Evolutionary conservation across 371 early-diverging fungal species (phyloP), one percentile per base, ranked within the genome.

Genomic region (Nosema bombycis): DNA sequence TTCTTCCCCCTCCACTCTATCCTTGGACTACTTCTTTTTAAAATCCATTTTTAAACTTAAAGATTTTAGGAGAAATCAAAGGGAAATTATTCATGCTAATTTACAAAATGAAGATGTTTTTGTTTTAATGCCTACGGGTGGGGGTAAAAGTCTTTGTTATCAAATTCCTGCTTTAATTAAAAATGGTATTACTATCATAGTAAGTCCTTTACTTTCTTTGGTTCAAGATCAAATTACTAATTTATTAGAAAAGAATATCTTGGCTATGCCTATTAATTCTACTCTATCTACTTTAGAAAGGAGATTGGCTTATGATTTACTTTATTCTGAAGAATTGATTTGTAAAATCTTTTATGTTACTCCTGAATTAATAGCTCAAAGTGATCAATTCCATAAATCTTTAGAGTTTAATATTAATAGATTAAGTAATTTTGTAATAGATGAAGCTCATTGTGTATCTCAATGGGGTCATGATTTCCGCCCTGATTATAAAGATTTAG

Each of bases 41-140:
- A 36, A 57, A 14, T 61, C 76, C 28, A 77, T 85, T 46, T 96
- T 96, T 81, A 88, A 89, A 28, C 86, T 96, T 55, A 80, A 89
- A 26, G 86, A 88, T 0, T 98, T 98, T 78, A 89, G 97, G 34
- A 87, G 88, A 1, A 93, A 96, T 80, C 97, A 98, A 83, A 85
- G 92, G 6, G 92, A 92, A 61, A 94, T 95, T 1, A 94, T 98
- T 84, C 91, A 94, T 78, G 90, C 93, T 0, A 90, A 92, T 0
- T 84, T 98, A 6, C 78, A 87, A 0, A 92, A 93, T 0, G 88
- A 90, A 58, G 96, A 98, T 80, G 90, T 92, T 0, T 96, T 98
- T 90, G 94, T 98, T 38, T 84, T 98, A 54, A 97, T 99, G 98
- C 99, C 99, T 0, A 99, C 99, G 0, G 98, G 98, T 38, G 99